Conservation (phyloP, 2,329 filamentous ascomycete species). For the Diaporthe velutina region DNA sequence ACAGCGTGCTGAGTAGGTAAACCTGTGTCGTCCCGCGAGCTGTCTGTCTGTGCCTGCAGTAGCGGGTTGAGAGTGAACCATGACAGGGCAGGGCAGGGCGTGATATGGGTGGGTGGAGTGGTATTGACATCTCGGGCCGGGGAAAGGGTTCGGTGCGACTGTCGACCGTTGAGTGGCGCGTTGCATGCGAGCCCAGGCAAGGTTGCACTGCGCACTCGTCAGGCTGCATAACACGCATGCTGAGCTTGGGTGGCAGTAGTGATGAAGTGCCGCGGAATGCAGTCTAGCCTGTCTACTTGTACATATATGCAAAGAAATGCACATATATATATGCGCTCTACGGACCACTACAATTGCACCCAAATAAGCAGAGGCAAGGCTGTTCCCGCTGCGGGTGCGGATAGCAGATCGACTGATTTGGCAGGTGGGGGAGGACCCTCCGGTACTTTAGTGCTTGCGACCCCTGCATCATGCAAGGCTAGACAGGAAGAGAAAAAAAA, state of each 20-base stretch:
- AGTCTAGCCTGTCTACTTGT: not conserved
- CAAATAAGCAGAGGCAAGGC: not conserved
- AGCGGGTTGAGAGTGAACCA: not conserved
- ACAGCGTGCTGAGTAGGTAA: not conserved
- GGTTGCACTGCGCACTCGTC: not conserved
- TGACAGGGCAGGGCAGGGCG: not conserved
- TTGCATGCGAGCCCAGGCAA: not conserved
- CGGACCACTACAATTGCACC: not conserved
- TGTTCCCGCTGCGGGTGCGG: not conserved
- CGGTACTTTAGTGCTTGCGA: slow-evolving; percentile 3
- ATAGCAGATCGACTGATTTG: not conserved
- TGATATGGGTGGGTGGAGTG: slow-evolving; percentile 11
- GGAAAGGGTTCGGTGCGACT: not conserved
- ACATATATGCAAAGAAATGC: not conserved
- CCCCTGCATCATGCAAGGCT: slow-evolving; percentile 27
- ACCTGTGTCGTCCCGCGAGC: not conserved
- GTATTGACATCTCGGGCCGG: slow-evolving; percentile 6
- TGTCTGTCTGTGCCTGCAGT: slow-evolving; percentile 27
- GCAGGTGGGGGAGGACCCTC: slow-evolving; percentile 23
- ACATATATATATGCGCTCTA: not conserved
- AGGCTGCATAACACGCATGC: not conserved
- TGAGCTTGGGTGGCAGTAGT: not conserved
- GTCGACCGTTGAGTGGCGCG: slow-evolving; percentile 2
- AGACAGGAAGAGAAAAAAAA: not conserved
- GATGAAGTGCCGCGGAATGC: not conserved